Percentiles rank a stretch among this genome's conserved stretches.
Evolutionary conservation across 345 rosid species (phyloP).

Genomic region (Citrus hindsii): DNA sequence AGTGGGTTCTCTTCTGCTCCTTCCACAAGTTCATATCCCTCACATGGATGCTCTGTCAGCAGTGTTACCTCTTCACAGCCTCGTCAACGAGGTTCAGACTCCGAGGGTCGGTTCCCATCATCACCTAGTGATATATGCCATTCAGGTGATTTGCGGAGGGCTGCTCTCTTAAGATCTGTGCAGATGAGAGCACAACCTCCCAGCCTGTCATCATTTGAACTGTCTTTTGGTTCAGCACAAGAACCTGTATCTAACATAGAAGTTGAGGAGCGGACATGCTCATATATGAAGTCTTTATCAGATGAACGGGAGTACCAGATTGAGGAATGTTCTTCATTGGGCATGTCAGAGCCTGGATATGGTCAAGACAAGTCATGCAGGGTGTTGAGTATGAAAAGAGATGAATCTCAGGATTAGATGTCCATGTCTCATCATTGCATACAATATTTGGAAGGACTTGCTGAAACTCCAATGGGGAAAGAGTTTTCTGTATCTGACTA

Average conservation of each 20-base stretch:
- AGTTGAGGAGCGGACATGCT: slow-evolving; percentile 57
- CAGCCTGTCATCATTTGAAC: slow-evolving; percentile 36
- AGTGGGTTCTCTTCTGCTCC: slow-evolving; percentile 40
- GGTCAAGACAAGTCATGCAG: slow-evolving; percentile 46
- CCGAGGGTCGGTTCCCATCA: slow-evolving; percentile 92
- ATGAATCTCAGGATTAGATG: slow-evolving; percentile 23
- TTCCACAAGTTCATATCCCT: slow-evolving; percentile 32
- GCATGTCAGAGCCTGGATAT: slow-evolving; percentile 38
- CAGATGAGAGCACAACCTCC: slow-evolving; percentile 91
- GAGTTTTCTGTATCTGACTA: neutral
- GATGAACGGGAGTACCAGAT: slow-evolving; percentile 57
- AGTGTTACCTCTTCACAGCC: slow-evolving; percentile 41
- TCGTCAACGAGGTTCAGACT: slow-evolving; percentile 76
- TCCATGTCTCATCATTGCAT: neutral
- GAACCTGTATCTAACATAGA: slow-evolving; percentile 46
- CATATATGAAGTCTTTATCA: slow-evolving; percentile 54
- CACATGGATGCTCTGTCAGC: slow-evolving; percentile 24
- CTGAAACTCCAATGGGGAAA: neutral
- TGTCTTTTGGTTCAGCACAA: slow-evolving; percentile 46
- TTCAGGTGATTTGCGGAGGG: slow-evolving; percentile 86
- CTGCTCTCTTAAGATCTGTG: slow-evolving; percentile 90
- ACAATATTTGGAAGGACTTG: neutral
- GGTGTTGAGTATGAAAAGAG: slow-evolving; percentile 39
- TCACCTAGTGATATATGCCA: slow-evolving; percentile 98
- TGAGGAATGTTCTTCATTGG: slow-evolving; percentile 49